Percentiles rank a stretch among this genome's conserved stretches.
phyloP scores from a whole-genome alignment of 257 asterid species.

The Salvia miltiorrhiza region DNA sequence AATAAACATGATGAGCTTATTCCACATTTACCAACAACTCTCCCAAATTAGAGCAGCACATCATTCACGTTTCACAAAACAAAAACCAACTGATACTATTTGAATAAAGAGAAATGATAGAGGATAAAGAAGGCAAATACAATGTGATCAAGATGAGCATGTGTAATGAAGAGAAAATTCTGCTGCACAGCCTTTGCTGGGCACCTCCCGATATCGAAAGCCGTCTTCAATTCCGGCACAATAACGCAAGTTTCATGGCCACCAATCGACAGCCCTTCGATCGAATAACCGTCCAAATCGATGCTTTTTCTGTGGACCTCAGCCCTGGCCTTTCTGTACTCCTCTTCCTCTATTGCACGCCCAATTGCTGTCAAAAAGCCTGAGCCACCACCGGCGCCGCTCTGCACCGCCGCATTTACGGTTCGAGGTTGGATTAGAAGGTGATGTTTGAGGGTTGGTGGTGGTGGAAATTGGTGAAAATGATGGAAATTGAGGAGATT shows the following conservation, averaged over 20 bases:
- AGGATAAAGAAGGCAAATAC: conserved; percentile 38
- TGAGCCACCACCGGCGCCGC: conserved; percentile 29
- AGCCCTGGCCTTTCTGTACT: conserved; percentile 90
- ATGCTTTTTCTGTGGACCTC: conserved; percentile 70
- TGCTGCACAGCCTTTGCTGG: conserved; percentile 85
- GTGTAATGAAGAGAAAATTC: conserved; percentile 90
- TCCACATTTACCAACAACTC: background rate
- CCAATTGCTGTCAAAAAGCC: conserved; percentile 81
- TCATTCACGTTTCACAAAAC: background rate
- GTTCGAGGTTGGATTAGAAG: conserved; percentile 27
- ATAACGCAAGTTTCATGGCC: conserved; percentile 95
- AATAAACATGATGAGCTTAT: background rate
- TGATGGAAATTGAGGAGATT: conserved; percentile 28
- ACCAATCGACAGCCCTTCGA: conserved; percentile 87
- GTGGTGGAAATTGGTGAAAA: conserved; percentile 11
- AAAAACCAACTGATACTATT: background rate
- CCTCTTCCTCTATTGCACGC: conserved; percentile 88
- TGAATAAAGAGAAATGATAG: background rate
- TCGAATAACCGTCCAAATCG: conserved; percentile 62
- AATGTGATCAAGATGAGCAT: conserved; percentile 98
- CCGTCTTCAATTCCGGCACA: conserved; percentile 86
- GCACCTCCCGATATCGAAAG: conserved; percentile 95
- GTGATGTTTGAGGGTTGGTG: conserved; percentile 4
- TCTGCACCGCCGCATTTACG: conserved; percentile 18
- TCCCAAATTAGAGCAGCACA: conserved; percentile 5